phyloP scores from a whole-genome alignment of 306 rosid species.

The Trifolium repens region DNA sequence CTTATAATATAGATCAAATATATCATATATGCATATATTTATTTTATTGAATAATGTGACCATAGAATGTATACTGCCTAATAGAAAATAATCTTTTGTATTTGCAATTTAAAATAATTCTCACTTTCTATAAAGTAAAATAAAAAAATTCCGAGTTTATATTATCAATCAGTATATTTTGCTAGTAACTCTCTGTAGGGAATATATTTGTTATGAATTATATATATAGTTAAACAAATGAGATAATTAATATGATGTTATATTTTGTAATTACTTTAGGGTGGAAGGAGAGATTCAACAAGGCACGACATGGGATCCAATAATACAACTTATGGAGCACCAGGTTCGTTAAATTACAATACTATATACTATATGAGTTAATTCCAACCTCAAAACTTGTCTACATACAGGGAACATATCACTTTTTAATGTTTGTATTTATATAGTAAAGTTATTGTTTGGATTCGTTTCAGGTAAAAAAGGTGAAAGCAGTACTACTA shows the following conservation, averaged over 20 bases:
- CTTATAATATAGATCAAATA: no score
- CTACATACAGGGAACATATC: constrained; percentile 36
- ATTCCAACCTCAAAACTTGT: constrained; percentile 39
- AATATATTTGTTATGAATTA: no score
- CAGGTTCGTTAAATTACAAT: constrained; percentile 41
- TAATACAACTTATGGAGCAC: constrained; percentile 43
- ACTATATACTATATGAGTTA: not conserved
- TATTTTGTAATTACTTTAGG: constrained; percentile 35
- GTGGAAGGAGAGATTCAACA: constrained; percentile 48
- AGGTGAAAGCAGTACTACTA: constrained; percentile 45
- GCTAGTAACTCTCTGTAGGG: not conserved
- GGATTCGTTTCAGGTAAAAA: constrained; percentile 48
- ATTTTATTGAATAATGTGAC: no score
- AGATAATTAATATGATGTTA: not conserved
- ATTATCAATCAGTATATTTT: no score
- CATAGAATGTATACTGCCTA: no score
- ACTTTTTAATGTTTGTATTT: constrained; percentile 42
- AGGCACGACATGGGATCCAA: constrained; percentile 43
- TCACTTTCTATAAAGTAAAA: no score
- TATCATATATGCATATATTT: no score
- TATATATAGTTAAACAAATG: not conserved
- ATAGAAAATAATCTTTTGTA: no score
- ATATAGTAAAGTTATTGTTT: constrained; percentile 45
- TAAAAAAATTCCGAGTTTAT: no score
- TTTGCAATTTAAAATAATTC: no score